Percentiles rank a stretch among this genome's conserved stretches.
Evolutionary conservation across 306 rosid genomes (phyloP).

Genomic region (Malus fusca): DNA sequence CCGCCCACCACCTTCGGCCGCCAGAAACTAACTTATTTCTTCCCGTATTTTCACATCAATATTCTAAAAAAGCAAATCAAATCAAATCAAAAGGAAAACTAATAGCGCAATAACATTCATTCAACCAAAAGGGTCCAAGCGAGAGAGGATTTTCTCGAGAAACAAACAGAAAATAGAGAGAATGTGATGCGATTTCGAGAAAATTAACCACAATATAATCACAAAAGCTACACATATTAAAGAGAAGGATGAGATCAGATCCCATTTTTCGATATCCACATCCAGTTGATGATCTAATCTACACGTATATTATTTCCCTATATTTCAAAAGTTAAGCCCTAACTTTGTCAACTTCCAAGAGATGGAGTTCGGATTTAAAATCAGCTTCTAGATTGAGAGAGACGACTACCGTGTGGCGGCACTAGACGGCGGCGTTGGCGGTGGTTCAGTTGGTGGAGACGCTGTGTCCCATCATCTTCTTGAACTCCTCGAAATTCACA

Average conservation of each 20-base stretch:
- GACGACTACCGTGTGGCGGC: background rate
- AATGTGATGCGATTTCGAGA: background rate
- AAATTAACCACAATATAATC: background rate
- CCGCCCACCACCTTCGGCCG: background rate
- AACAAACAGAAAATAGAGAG: background rate
- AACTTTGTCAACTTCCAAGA: background rate
- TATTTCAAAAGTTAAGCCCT: background rate
- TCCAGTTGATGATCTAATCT: background rate
- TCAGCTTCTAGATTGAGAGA: slow-evolving; percentile 3
- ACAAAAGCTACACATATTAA: background rate
- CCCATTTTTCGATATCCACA: background rate
- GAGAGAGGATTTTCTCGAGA: background rate
- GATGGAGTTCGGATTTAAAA: background rate
- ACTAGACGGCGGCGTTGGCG: slow-evolving; percentile 10
- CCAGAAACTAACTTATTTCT: background rate
- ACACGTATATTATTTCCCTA: background rate
- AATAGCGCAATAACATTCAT: background rate
- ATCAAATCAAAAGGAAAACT: background rate
- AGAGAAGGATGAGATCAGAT: background rate
- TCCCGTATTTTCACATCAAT: background rate
- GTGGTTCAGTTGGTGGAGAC: background rate
- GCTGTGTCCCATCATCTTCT: slow-evolving; percentile 61
- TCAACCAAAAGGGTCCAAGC: background rate
- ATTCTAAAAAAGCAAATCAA: background rate
- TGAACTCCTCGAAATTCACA: slow-evolving; percentile 78